phyloP scores from a whole-genome alignment of 805 yeast genomes.

The Kodamaea neixiangensis region DNA sequence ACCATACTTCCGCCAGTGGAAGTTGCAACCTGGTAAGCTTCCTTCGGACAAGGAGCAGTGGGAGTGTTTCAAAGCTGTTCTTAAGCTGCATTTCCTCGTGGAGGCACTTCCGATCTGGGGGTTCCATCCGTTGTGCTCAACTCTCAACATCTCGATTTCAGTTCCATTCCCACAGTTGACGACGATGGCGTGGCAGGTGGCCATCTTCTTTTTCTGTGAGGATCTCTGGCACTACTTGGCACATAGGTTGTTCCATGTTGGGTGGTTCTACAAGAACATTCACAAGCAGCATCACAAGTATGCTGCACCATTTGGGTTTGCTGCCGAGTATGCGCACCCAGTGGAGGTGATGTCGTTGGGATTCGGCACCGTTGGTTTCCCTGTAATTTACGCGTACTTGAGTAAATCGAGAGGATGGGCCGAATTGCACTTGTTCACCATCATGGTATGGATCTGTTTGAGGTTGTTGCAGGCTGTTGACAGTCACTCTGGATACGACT shows the following conservation, averaged over 20 bases:
- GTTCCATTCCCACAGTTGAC: constrained; percentile 55
- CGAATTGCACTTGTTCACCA: constrained; percentile 53
- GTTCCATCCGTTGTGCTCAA: constrained; percentile 56
- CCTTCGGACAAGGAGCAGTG: constrained; percentile 60
- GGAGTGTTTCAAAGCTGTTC: constrained; percentile 61
- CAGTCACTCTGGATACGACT: constrained; percentile 62
- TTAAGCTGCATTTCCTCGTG: constrained; percentile 56
- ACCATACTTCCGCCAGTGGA: constrained; percentile 53
- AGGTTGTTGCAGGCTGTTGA: constrained; percentile 62
- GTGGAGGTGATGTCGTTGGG: constrained; percentile 58
- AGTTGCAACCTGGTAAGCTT: constrained; percentile 53
- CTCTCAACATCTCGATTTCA: constrained; percentile 47
- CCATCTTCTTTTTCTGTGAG: constrained; percentile 53
- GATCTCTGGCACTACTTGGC: constrained; percentile 65
- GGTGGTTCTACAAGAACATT: constrained; percentile 55
- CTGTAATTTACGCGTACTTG: constrained; percentile 52
- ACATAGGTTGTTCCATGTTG: constrained; percentile 57
- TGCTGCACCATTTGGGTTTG: constrained; percentile 63
- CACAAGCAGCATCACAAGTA: constrained; percentile 64
- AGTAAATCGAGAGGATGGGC: constrained; percentile 36
- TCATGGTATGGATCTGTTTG: constrained; percentile 52
- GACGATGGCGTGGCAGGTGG: constrained; percentile 46
- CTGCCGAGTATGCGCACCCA: constrained; percentile 66
- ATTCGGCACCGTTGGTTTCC: constrained; percentile 62
- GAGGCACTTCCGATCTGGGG: constrained; percentile 66